These are phyloP conservation scores for Kingdonia uniflora DNA, from an alignment of 164 flowering plant genomes.

Conservation along the genomic window DNA sequence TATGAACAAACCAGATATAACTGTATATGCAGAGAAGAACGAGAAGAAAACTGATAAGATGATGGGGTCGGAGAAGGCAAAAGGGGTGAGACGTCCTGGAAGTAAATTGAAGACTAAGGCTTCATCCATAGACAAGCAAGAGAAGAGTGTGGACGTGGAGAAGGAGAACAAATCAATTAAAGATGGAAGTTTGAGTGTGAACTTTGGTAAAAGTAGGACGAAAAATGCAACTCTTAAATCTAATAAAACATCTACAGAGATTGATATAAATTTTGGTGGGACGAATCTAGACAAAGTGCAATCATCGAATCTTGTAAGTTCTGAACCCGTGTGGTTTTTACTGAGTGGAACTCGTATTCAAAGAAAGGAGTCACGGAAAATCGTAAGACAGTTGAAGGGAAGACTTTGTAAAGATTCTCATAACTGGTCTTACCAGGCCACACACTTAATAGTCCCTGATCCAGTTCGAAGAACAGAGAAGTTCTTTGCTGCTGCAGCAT, in stretches of 20 bases:
- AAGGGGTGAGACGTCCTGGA: background rate
- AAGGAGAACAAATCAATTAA: conserved; percentile 39
- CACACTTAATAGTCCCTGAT: conserved; percentile 80
- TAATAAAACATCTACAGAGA: conserved; percentile 7
- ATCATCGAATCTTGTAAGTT: conserved; percentile 6
- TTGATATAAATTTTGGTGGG: conserved; percentile 7
- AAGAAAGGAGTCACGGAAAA: conserved; percentile 73
- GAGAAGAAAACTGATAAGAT: conserved; percentile 6
- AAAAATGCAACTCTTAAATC: conserved; percentile 20
- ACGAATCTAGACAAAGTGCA: conserved; percentile 4
- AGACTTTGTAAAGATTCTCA: conserved; percentile 81
- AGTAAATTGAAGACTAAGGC: conserved; percentile 12
- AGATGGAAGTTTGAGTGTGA: conserved; percentile 12
- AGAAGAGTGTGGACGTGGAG: conserved; percentile 20
- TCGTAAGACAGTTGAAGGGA: conserved; percentile 62
- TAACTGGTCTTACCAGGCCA: conserved; percentile 95
- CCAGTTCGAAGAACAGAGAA: conserved; percentile 91
- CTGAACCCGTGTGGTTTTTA: conserved; percentile 54
- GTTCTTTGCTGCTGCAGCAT: conserved; percentile 94
- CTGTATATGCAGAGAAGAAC: conserved; percentile 3
- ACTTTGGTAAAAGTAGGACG: too few species aligned
- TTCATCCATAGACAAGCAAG: background rate
- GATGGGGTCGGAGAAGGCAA: background rate
- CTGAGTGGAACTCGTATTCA: conserved; percentile 78
- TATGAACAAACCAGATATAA: conserved; percentile 11